These are phyloP conservation scores for grape (Vitis vinifera) DNA, from an alignment of 164 flowering plant species.

Conservation along the genomic window ASM3070453v1 NC_081822.1:32150501-32151000, in stretches of 20 bases:
- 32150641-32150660: not conserved
- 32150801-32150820: not conserved
- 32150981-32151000: constrained; percentile 20
- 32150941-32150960: constrained; percentile 71
- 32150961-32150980: constrained; percentile 54
- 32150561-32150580: too few species aligned
- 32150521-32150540: too few species aligned
- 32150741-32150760: constrained; percentile 65
- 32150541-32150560: too few species aligned
- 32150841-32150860: not conserved
- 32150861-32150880: constrained; percentile 52
- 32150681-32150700: not conserved
- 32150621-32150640: not conserved
- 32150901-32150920: constrained; percentile 77
- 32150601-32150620: too few species aligned
- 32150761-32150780: constrained; percentile 58
- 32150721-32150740: constrained; percentile 92
- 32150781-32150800: constrained; percentile 1
- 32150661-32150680: not conserved
- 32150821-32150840: not conserved
- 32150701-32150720: not conserved
- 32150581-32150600: too few species aligned
- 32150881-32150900: constrained; percentile 66
- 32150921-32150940: constrained; percentile 62
- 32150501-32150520: too few species aligned